Conservation (phyloP, 2,329 filamentous ascomycete species). For the Cladophialophora exuberans region DNA sequence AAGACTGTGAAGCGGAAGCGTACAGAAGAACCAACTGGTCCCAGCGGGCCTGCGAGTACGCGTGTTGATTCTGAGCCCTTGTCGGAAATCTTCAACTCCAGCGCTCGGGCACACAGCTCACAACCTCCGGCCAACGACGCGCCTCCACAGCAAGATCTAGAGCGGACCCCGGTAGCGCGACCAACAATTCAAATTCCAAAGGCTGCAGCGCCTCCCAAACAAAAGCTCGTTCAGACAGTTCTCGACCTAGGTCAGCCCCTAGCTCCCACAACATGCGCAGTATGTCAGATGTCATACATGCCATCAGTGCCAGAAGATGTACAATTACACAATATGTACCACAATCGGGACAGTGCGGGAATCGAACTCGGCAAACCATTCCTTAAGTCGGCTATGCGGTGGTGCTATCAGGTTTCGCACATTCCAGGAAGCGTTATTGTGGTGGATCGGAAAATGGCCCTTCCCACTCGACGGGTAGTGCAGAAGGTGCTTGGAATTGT, state of each 20-base stretch:
- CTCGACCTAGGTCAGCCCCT: slow-evolving; percentile 56
- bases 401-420: slow-evolving; percentile 55
- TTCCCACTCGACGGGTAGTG: slow-evolving; percentile 54
- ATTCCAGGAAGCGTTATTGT: slow-evolving; percentile 59
- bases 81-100: slow-evolving; percentile 33
- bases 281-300: slow-evolving; percentile 69
- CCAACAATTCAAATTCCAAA: slow-evolving; percentile 18
- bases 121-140: slow-evolving; percentile 13
- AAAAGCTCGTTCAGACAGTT: slow-evolving; percentile 60
- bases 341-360: slow-evolving; percentile 63
- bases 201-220: slow-evolving; percentile 22
- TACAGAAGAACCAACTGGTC: slow-evolving; percentile 37
- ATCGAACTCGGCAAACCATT: slow-evolving; percentile 64
- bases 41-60: slow-evolving; percentile 25
- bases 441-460: slow-evolving; percentile 59
- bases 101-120: slow-evolving; percentile 21
- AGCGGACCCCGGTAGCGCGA: slow-evolving; percentile 9
- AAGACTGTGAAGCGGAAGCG: slow-evolving; percentile 45
- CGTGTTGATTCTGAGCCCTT: slow-evolving; percentile 33
- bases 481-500: slow-evolving; percentile 65
- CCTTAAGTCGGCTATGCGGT: slow-evolving; percentile 54
- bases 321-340: slow-evolving; percentile 66
- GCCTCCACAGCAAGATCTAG: slow-evolving; percentile 8
- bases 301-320: slow-evolving; percentile 64
- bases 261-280: slow-evolving; percentile 59